Evolutionary conservation across 495 filamentous ascomycete genomes (phyloP).

Genomic region (Pseudotulostoma volvatum): DNA sequence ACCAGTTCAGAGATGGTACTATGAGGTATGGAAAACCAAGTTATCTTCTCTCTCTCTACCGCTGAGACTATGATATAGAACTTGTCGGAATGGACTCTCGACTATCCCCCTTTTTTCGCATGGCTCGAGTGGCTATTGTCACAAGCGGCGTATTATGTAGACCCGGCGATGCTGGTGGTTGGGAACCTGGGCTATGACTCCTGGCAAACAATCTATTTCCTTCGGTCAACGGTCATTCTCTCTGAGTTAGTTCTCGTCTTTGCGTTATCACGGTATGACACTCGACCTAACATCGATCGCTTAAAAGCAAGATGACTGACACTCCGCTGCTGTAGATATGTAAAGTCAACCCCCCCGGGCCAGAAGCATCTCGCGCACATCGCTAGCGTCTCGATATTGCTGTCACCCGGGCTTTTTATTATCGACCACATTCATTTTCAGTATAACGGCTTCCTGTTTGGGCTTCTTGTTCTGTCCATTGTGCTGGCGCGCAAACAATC

Average conservation of each 20-base stretch:
- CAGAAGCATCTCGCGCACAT: conserved; percentile 70
- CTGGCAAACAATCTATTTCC: conserved; percentile 87
- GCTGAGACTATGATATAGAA: conserved; percentile 29
- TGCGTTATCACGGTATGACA: conserved; percentile 58
- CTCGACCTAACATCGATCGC: not conserved
- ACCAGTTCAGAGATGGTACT: conserved; percentile 84
- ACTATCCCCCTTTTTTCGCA: conserved; percentile 96
- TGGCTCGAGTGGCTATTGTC: conserved; percentile 91
- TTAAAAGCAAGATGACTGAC: conserved; percentile 1
- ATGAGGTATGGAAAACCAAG: conserved; percentile 40
- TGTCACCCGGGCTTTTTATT: conserved; percentile 86
- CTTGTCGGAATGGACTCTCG: conserved; percentile 96
- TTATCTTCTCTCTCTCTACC: not conserved
- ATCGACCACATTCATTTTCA: conserved; percentile 99
- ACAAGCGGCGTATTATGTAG: conserved; percentile 55
- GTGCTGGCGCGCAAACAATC: conserved; percentile 64
- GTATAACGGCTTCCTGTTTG: conserved; percentile 95
- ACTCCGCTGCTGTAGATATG: conserved; percentile 34
- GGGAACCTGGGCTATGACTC: conserved; percentile 69
- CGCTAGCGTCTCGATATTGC: conserved; percentile 72
- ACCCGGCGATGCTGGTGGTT: conserved; percentile 72
- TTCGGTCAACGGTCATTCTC: conserved; percentile 71
- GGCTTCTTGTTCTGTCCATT: conserved; percentile 69
- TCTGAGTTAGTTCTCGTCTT: conserved; percentile 72
- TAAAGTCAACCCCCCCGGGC: conserved; percentile 44